Percentiles rank a stretch among this genome's conserved stretches.
These are phyloP conservation scores for Leishmania aethiopica DNA, from an alignment of 208 protist genomes.

Conservation along the genomic window DNA sequence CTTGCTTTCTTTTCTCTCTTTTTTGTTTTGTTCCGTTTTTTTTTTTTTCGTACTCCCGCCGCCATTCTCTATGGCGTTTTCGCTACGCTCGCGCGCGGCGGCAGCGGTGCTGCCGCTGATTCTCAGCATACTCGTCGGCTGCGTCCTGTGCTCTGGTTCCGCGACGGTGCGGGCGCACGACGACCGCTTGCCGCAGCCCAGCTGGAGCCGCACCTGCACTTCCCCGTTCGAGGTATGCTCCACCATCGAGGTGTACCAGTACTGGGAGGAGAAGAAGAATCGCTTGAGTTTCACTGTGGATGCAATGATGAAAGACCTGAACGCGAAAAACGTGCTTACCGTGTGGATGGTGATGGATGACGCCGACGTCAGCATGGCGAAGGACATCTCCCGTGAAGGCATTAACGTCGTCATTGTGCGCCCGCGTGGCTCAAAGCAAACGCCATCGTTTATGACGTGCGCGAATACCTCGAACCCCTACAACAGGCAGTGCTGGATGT, in stretches of 20 bases:
- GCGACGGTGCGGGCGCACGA: not conserved
- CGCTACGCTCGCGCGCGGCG: not conserved
- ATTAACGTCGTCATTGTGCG: conserved; percentile 59
- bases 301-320: conserved; percentile 10
- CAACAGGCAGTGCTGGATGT: conserved; percentile 38
- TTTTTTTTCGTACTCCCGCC: not conserved
- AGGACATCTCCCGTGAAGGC: conserved; percentile 18
- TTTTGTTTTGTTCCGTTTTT: not conserved
- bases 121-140: not conserved
- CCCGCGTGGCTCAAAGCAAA: conserved; percentile 40
- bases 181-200: conserved; percentile 34
- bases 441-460: conserved; percentile 30
- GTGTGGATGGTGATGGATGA: conserved; percentile 62
- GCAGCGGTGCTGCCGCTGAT: not conserved
- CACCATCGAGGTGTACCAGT: conserved; percentile 38
- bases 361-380: conserved; percentile 23
- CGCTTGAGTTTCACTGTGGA: conserved; percentile 39
- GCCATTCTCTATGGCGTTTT: not conserved
- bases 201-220: conserved; percentile 36
- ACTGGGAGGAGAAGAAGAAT: conserved; percentile 36
- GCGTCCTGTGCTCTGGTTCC: not conserved
- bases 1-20: not conserved
- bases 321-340: conserved; percentile 22
- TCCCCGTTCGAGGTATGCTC: conserved; percentile 36
- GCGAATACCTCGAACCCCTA: conserved; percentile 6